A percentile compares a stretch with the other conserved stretches of the same genome.
Conservation (phyloP, 805 yeast genomes). For the Wickerhamomyces bisporus region DNA sequence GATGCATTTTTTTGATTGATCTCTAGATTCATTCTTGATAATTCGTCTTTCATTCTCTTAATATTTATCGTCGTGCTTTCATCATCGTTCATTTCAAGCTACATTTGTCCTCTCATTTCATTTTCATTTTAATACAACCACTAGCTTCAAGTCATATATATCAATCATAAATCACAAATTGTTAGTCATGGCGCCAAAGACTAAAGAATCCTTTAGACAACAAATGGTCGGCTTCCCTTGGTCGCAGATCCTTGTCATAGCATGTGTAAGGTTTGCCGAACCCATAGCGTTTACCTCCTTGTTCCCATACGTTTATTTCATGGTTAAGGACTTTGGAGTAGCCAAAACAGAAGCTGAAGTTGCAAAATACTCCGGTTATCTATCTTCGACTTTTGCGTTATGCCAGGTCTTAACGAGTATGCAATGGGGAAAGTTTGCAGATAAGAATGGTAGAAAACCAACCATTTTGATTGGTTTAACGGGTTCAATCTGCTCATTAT, state of each 20-base stretch:
- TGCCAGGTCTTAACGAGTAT: slow-evolving; percentile 53
- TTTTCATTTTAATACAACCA: not conserved
- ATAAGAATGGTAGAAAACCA: slow-evolving; percentile 51
- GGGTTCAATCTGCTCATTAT: slow-evolving; percentile 45
- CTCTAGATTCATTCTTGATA: no score
- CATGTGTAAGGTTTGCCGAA: slow-evolving; percentile 49
- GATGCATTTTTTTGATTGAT: no score
- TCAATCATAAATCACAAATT: no score
- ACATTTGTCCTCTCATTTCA: not conserved
- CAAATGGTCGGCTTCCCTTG: slow-evolving; percentile 55
- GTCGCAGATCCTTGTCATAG: slow-evolving; percentile 38
- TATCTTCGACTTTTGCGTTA: slow-evolving; percentile 58
- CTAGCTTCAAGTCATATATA: no score
- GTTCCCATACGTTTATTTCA: slow-evolving; percentile 59
- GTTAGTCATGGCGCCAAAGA: slow-evolving; percentile 1
- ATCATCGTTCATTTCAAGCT: no score
- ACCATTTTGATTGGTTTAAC: slow-evolving; percentile 45
- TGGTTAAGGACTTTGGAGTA: slow-evolving; percentile 53
- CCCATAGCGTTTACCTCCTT: slow-evolving; percentile 61
- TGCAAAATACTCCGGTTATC: slow-evolving; percentile 55
- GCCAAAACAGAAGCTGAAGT: slow-evolving; percentile 48
- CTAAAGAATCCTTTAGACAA: slow-evolving; percentile 34
- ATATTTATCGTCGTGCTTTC: no score
- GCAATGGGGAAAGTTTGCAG: slow-evolving; percentile 56
- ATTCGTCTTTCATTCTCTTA: no score